Base-by-base conservation (phyloP, 1,139 yeast species). In the Geotrichum australiense region DNA sequence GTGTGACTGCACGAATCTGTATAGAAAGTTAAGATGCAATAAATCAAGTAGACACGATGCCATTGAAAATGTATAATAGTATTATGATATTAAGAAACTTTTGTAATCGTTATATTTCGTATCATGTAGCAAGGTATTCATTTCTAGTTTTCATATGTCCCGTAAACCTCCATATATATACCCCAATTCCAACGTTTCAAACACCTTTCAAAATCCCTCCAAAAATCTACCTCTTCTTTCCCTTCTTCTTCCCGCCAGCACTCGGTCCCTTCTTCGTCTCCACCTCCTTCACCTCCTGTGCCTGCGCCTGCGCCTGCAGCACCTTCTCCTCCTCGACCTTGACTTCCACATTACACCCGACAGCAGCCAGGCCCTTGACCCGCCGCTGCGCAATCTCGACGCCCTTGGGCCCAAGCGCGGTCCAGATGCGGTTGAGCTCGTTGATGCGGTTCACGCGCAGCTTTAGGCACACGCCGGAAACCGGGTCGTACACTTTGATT, bases 351-450 rank as follows among this genome's bases (percentile, higher is more conserved):
- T 27, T 32, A 28, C 37, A 33, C 42, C 42, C 25, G 38, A 47
- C 38, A 22, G 46, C 18, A 24, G 52, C 45, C 24, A 43, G 37
- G 15, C 44, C 47, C 33, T 45, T 42, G 8, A 42, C 43, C 30
- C 43, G 35, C 18, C 30, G 43, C 42, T 23, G 27, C 8, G 12
- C 43, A 23, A 40, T 47, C 26, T 53, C 56, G n/a, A 83, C 82
- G 2, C 93, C 91, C 47, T 74, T 71, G 3, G 96, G 96, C 0
- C 96, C 96, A 40, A 87, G 58, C n/a, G 89, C 86, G 29, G 85
- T 76, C 58, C 86, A 65, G 24, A 89, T 61, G 53, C 91, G 73
- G 14, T 91, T 80, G 32, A 89, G 73, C 58, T 87, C 96, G 61
- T 87, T 87, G 37, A 72, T 64, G 53, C 80, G 80, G 49, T 67